A percentile compares a stretch with the other conserved stretches of the same genome.
Conservation (phyloP, 371 early-diverging fungal genomes). For the Dipsacomyces acuminosporus region DNA sequence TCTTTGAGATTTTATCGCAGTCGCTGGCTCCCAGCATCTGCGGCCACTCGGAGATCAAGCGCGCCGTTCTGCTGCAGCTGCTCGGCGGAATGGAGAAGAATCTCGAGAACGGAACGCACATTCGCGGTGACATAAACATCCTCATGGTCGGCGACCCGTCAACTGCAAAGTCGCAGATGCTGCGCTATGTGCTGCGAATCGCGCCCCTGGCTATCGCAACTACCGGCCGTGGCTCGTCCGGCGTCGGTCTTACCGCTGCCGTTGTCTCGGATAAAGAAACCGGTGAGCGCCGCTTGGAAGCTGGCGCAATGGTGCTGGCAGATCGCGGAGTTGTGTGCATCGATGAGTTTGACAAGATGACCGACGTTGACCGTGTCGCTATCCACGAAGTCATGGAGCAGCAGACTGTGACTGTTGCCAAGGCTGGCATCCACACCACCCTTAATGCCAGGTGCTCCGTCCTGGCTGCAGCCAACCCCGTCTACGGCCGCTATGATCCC, state of each 20-base stretch:
- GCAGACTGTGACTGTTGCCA: constrained; percentile 96
- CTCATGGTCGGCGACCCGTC: constrained; percentile 97
- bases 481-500: constrained; percentile 86
- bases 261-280: constrained; percentile 86
- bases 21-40: constrained; percentile 97
- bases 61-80: constrained; percentile 88
- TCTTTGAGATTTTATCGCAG: constrained; percentile 77
- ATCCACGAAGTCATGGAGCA: constrained; percentile 99
- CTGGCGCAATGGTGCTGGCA: constrained; percentile 99
- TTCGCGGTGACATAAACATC: constrained; percentile 97
- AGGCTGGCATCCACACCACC: constrained; percentile 98
- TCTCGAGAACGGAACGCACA: constrained; percentile 88
- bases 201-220: constrained; percentile 92
- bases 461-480: constrained; percentile 99
- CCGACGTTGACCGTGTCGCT: constrained; percentile 96
- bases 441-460: constrained; percentile 98
- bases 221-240: constrained; percentile 96
- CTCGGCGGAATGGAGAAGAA: constrained; percentile 97
- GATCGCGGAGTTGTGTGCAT: constrained; percentile 99
- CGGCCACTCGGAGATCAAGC: constrained; percentile 96
- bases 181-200: constrained; percentile 84
- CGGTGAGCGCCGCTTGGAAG: constrained; percentile 91
- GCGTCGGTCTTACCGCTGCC: constrained; percentile 97
- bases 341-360: constrained; percentile 99
- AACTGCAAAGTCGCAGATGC: constrained; percentile 94